These are phyloP conservation scores for Berberis vulgaris DNA, from an alignment of 164 flowering plant genomes.

Conservation along the genomic window DNA sequence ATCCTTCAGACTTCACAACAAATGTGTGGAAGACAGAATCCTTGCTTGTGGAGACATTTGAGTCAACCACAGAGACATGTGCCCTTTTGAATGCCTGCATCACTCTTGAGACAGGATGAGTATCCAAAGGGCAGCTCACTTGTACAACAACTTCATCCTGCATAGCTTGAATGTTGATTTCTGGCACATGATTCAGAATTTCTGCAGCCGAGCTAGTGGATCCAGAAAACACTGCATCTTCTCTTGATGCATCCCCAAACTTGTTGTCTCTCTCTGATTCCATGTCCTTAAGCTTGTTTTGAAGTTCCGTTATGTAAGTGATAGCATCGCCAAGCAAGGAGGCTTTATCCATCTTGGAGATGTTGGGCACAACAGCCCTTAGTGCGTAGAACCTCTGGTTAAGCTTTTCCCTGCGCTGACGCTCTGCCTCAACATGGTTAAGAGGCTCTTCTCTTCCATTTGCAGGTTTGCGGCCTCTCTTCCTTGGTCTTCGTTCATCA, in stretches of 20 bases:
- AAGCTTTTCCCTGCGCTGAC: constrained; percentile 46
- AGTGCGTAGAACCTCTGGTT: constrained; percentile 51
- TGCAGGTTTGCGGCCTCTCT: constrained; percentile 93
- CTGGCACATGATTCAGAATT: constrained; percentile 3
- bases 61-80: constrained; percentile 52
- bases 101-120: constrained; percentile 69
- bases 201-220: no score
- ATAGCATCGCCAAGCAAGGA: constrained; percentile 50
- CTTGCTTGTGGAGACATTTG: constrained; percentile 42
- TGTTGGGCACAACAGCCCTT: constrained; percentile 48
- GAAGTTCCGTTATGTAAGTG: constrained; percentile 42
- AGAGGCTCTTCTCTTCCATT: constrained; percentile 95
- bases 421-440: constrained; percentile 80
- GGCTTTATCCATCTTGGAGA: constrained; percentile 57
- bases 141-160: constrained; percentile 57
- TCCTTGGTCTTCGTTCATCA: constrained; percentile 68
- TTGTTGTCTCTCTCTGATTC: constrained; percentile 46
- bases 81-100: constrained; percentile 65
- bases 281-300: constrained; percentile 35
- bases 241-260: constrained; percentile 25
- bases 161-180: constrained; percentile 46
- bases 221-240: constrained; percentile 18
- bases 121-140: constrained; percentile 58
- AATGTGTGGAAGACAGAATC: constrained; percentile 78
- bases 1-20: constrained; percentile 58